Conservation (phyloP, 1,284 basidiomycete genomes). For the Trichosporon asahii region DNA sequence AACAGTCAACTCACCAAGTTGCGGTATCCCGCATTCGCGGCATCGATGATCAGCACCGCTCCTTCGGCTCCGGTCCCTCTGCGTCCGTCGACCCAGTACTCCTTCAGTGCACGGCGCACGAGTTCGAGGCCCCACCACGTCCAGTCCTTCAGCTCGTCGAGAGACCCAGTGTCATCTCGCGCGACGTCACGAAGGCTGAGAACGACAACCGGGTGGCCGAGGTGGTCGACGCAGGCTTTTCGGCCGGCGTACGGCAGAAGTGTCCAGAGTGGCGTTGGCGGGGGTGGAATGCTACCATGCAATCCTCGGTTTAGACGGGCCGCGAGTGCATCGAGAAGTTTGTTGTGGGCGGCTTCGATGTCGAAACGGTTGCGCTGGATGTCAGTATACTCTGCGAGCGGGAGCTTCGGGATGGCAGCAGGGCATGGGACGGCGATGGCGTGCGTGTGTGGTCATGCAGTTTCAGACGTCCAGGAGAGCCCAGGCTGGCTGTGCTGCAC, state of each 20-base stretch:
- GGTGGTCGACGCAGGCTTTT: slow-evolving; percentile 30
- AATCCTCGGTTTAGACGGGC: slow-evolving; percentile 31
- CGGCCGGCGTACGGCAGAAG: slow-evolving; percentile 37
- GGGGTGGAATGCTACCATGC: slow-evolving; percentile 32
- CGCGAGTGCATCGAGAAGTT: slow-evolving; percentile 29
- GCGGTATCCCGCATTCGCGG: slow-evolving; percentile 44
- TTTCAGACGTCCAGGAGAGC: too few species aligned
- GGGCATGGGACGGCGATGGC: too few species aligned
- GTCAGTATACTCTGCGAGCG: background rate
- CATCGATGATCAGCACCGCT: slow-evolving; percentile 46
- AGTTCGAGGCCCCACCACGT: slow-evolving; percentile 48
- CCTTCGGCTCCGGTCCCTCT: slow-evolving; percentile 37
- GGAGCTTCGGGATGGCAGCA: too few species aligned
- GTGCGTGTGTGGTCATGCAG: too few species aligned
- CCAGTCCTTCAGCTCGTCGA: slow-evolving; percentile 46
- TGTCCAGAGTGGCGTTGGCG: slow-evolving; percentile 34
- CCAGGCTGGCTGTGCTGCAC: background rate
- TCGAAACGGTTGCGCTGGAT: slow-evolving; percentile 41
- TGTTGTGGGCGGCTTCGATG: slow-evolving; percentile 28
- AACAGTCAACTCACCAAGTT: slow-evolving; percentile 44
- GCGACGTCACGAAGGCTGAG: slow-evolving; percentile 38
- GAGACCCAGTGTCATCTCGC: slow-evolving; percentile 36
- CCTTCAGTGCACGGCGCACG: slow-evolving; percentile 35
- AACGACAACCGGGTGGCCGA: slow-evolving; percentile 44
- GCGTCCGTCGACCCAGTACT: slow-evolving; percentile 38